These are phyloP conservation scores for Cercis canadensis DNA, from an alignment of 306 rosid genomes.

Conservation along the genomic window DNA sequence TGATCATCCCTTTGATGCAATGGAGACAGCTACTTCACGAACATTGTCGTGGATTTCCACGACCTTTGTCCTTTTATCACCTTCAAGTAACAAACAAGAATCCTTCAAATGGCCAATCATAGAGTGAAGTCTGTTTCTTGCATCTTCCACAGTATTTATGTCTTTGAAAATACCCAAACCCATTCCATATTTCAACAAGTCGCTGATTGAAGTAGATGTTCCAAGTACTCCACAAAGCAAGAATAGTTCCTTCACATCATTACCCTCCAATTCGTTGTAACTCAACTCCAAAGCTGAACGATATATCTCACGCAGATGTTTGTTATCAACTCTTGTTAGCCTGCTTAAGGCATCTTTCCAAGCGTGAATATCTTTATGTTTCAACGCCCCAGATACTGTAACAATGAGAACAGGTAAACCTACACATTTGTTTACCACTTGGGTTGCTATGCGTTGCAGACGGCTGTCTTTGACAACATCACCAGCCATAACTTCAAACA, in stretches of 20 bases:
- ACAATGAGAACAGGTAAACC: constrained; percentile 11
- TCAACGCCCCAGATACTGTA: constrained; percentile 1
- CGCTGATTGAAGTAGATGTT: fast-evolving
- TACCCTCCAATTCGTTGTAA: background rate
- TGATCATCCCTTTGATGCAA: background rate
- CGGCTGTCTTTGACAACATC: background rate
- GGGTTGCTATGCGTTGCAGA: background rate
- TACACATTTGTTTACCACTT: background rate
- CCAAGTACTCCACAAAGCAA: constrained; percentile 1
- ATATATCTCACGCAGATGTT: background rate
- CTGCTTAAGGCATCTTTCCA: constrained; percentile 20
- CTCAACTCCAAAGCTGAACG: constrained; percentile 26
- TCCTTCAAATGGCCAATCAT: constrained; percentile 12
- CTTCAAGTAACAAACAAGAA: background rate
- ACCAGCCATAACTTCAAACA: background rate
- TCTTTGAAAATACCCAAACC: constrained; percentile 22
- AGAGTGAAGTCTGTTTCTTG: background rate
- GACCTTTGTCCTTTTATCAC: fast-evolving
- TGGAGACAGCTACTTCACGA: background rate
- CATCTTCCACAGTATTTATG: background rate
- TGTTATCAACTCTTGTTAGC: background rate
- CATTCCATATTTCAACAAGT: background rate
- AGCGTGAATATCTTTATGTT: background rate
- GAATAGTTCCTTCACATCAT: constrained; percentile 6
- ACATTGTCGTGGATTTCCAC: constrained; percentile 27